Percentiles rank a stretch among this genome's conserved stretches.
Evolutionary conservation across 2,329 filamentous ascomycete species (phyloP).

Genomic region (Ophiobolus disseminans): DNA sequence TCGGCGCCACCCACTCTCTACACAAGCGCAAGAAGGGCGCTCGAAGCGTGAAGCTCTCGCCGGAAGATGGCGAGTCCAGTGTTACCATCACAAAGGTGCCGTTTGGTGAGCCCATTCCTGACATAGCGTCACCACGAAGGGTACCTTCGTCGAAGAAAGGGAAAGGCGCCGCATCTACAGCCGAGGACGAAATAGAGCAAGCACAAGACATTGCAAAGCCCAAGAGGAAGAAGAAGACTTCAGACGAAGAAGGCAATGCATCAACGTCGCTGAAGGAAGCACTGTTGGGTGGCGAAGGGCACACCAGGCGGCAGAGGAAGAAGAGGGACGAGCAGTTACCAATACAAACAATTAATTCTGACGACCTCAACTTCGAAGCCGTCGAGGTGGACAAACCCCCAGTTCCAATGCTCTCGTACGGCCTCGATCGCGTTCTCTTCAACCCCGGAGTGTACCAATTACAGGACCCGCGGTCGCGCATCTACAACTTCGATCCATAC

Average conservation of each 20-base stretch:
- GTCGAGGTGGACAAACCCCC: conserved; percentile 56
- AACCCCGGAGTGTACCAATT: conserved; percentile 87
- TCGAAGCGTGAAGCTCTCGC: background rate
- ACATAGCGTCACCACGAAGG: background rate
- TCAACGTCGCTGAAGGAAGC: conserved; percentile 33
- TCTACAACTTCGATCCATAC: conserved; percentile 98
- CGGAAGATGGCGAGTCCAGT: background rate
- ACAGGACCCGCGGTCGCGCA: conserved; percentile 83
- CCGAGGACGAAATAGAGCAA: background rate
- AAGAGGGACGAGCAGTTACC: conserved; percentile 22
- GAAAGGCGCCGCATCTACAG: background rate
- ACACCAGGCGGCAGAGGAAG: conserved; percentile 11
- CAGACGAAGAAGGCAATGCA: background rate
- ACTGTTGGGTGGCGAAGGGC: conserved; percentile 15
- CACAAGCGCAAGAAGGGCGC: conserved; percentile 7
- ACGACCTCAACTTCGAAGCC: conserved; percentile 45
- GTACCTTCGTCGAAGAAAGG: background rate
- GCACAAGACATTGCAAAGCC: background rate
- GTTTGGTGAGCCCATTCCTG: background rate
- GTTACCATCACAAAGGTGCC: background rate
- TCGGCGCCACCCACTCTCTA: conserved; percentile 20
- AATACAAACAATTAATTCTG: conserved; percentile 32
- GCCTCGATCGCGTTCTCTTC: conserved; percentile 89
- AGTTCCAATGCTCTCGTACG: conserved; percentile 72
- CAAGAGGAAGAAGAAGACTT: background rate